Percentiles rank a stretch among this genome's conserved stretches.
phyloP scores from a whole-genome alignment of 2,329 filamentous ascomycete genomes.

The Colletotrichum sansevieriae region DNA sequence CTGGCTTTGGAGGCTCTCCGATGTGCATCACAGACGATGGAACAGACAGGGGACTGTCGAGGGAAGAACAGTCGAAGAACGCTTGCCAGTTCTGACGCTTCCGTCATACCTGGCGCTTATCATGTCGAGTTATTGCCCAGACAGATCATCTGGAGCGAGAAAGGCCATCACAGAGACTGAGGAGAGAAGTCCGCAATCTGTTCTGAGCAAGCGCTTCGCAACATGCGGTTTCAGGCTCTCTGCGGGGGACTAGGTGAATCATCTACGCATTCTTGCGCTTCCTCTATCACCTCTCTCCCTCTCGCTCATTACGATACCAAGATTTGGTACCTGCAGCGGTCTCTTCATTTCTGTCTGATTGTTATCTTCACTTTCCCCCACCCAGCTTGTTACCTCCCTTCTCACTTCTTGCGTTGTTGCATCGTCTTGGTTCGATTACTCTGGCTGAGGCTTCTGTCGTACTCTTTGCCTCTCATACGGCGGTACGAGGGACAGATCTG shows the following conservation, averaged over 20 bases:
- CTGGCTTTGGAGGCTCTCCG: constrained; percentile 28
- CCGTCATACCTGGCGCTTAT: constrained; percentile 34
- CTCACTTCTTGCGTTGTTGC: constrained; percentile 18
- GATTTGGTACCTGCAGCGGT: constrained; percentile 26
- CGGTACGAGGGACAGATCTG: constrained; percentile 8
- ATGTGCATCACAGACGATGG: constrained; percentile 35
- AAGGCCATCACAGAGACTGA: constrained; percentile 15
- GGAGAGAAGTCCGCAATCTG: constrained; percentile 19
- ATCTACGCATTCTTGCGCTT: constrained; percentile 17
- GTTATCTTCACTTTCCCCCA: constrained; percentile 5
- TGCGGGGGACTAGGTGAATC: constrained; percentile 18
- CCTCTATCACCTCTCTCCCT: constrained; percentile 14
- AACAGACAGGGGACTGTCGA: constrained; percentile 29
- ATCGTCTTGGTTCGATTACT: constrained; percentile 32
- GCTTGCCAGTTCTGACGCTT: constrained; percentile 15
- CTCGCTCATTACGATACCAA: constrained; percentile 22
- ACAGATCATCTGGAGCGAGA: constrained; percentile 26
- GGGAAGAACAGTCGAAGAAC: constrained; percentile 26
- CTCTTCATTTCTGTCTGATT: constrained; percentile 27
- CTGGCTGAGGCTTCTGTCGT: constrained; percentile 31
- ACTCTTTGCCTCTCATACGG: constrained; percentile 18
- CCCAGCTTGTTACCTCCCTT: constrained; percentile 25
- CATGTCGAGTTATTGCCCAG: constrained; percentile 26
- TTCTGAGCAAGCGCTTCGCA: constrained; percentile 33
- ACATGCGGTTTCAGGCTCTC: constrained; percentile 40